These are phyloP conservation scores for Manihot esculenta DNA, from an alignment of 441 rosid species.

Conservation along the genomic window DNA sequence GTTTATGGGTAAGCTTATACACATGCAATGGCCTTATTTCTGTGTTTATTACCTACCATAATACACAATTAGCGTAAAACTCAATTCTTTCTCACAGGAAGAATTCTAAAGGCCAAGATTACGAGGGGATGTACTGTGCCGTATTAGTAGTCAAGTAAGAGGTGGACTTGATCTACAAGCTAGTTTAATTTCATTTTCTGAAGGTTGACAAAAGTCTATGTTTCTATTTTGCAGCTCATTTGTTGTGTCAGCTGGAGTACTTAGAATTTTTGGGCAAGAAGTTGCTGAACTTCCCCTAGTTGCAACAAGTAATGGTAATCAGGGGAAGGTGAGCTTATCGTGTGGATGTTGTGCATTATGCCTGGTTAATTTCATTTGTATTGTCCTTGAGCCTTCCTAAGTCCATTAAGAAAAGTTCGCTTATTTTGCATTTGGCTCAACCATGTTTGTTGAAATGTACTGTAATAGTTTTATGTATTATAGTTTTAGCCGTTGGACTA, in stretches of 20 bases:
- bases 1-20: conserved; percentile 73
- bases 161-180: not conserved
- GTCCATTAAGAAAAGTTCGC: not conserved
- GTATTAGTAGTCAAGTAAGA: conserved; percentile 75
- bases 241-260: conserved; percentile 88
- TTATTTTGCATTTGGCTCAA: not conserved
- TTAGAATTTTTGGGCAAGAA: conserved; percentile 81
- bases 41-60: not conserved
- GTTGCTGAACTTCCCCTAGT: conserved; percentile 98
- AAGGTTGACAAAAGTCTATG: conserved; percentile 8
- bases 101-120: conserved; percentile 92
- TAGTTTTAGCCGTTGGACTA: no score
- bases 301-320: conserved; percentile 69
- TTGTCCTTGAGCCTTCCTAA: not conserved
- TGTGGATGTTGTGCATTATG: not conserved
- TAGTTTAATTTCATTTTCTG: not conserved
- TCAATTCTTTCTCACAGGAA: conserved; percentile 45
- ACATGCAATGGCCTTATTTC: not conserved
- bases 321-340: conserved; percentile 50
- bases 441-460: not conserved
- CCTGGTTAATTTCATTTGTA: not conserved
- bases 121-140: conserved; percentile 87
- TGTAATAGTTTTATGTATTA: no score
- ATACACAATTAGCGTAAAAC: not conserved
- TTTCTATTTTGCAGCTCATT: conserved; percentile 27